Evolutionary conservation across 768 basidiomycete species (phyloP).

Genomic region (Tremella yokohamensis): DNA sequence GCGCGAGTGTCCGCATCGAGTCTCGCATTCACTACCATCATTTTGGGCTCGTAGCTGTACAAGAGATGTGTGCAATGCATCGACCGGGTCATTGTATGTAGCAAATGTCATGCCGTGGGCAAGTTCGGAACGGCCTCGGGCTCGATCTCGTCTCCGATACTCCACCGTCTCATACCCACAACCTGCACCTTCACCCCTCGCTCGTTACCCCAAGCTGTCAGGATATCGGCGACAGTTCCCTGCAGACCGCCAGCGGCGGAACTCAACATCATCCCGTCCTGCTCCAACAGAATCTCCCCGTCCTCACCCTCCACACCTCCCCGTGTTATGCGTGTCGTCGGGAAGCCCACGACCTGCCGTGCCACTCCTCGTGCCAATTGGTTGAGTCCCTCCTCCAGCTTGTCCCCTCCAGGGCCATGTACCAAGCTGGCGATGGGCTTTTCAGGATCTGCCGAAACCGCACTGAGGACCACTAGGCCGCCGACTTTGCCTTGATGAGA

Average conservation of each 20-base stretch:
- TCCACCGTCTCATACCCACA: slow-evolving; percentile 45
- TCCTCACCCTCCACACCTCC: slow-evolving; percentile 15
- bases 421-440: slow-evolving; percentile 38
- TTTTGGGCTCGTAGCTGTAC: too few species aligned
- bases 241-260: slow-evolving; percentile 24
- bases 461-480: slow-evolving; percentile 56
- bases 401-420: slow-evolving; percentile 39
- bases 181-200: slow-evolving; percentile 38
- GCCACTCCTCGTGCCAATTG: slow-evolving; percentile 71
- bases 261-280: slow-evolving; percentile 43
- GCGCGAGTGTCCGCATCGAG: too few species aligned
- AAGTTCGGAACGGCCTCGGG: too few species aligned
- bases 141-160: slow-evolving; percentile 35
- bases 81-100: too few species aligned
- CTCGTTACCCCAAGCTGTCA: slow-evolving; percentile 43
- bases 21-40: too few species aligned
- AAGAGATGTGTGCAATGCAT: too few species aligned
- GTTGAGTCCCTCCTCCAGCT: slow-evolving; percentile 58
- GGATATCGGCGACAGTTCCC: slow-evolving; percentile 38
- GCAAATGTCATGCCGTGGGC: too few species aligned
- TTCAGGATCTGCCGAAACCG: slow-evolving; percentile 53
- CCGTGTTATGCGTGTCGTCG: slow-evolving; percentile 58
- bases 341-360: slow-evolving; percentile 79
- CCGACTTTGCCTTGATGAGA: slow-evolving; percentile 54
- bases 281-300: slow-evolving; percentile 42